Percentiles rank a stretch among this genome's conserved stretches.
phyloP scores from a whole-genome alignment of 345 rosid genomes.

The Pugionium cornutum region DNA sequence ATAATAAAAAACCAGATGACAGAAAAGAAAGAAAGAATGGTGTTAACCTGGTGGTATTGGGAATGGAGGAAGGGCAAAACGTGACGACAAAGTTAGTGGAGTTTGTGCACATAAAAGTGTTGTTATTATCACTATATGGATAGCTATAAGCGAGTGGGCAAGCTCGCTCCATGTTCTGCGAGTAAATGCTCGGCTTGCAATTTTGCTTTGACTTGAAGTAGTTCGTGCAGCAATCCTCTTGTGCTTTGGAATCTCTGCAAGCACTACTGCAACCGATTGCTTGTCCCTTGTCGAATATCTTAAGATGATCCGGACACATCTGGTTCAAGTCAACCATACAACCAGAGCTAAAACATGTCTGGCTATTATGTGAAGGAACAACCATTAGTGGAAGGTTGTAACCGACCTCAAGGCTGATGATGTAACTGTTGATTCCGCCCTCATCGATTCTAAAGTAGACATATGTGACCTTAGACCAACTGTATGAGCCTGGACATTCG shows the following conservation, averaged over 20 bases:
- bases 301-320: conserved; percentile 30
- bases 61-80: conserved; percentile 28
- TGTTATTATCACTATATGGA: conserved; percentile 14
- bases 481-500: conserved; percentile 2
- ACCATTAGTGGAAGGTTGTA: conserved; percentile 36
- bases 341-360: conserved; percentile 23
- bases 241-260: background rate
- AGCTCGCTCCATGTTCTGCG: conserved; percentile 26
- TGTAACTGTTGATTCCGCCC: conserved; percentile 20
- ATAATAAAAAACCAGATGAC: too few species aligned
- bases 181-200: conserved; percentile 26
- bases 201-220: conserved; percentile 33
- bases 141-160: conserved; percentile 29
- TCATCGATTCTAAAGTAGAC: conserved; percentile 20
- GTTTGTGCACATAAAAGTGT: conserved; percentile 22
- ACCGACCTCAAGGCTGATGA: conserved; percentile 26
- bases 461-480: conserved; percentile 29
- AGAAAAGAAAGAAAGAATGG: too few species aligned
- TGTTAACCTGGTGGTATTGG: conserved; percentile 17
- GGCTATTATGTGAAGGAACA: conserved; percentile 20
- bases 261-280: conserved; percentile 22
- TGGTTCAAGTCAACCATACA: conserved; percentile 23
- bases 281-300: background rate
- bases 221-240: conserved; percentile 9
- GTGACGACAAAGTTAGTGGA: conserved; percentile 30